Evolutionary conservation across 371 early-diverging fungal species (phyloP).

Genomic region (Batrachochytrium dendrobatidis): DNA sequence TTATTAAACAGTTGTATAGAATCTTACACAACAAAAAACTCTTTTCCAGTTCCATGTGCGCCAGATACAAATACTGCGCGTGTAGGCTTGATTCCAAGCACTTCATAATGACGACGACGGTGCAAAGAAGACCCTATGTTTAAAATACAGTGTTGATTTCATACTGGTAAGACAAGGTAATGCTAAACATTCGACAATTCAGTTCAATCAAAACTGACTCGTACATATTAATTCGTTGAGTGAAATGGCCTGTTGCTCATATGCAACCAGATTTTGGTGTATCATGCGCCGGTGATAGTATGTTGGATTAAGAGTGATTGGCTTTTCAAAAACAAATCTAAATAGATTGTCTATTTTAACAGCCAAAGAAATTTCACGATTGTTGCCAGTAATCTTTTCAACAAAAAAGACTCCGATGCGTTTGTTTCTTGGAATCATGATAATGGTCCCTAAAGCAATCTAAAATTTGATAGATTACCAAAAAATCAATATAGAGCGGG

Average conservation of each 20-base stretch:
- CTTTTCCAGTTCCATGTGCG: constrained; percentile 24
- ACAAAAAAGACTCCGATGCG: not conserved
- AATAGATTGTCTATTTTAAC: too few relatives aligned
- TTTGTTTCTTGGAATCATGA: not conserved
- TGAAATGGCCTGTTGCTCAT: too few relatives aligned
- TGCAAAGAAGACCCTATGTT: constrained; percentile 16
- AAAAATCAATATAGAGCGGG: not conserved
- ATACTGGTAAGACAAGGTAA: too few relatives aligned
- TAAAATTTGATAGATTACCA: not conserved
- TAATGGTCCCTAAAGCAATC: not conserved
- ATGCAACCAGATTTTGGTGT: too few relatives aligned
- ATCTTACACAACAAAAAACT: constrained; percentile 16
- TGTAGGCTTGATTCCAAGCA: constrained; percentile 13
- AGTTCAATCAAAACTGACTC: too few relatives aligned
- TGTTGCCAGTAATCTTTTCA: too few relatives aligned
- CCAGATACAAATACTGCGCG: constrained; percentile 16
- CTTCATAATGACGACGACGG: constrained; percentile 7
- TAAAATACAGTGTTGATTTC: not conserved
- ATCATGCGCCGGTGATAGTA: too few relatives aligned
- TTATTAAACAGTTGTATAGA: too few relatives aligned
- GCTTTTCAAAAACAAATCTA: not conserved
- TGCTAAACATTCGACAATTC: too few relatives aligned
- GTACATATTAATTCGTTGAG: too few relatives aligned
- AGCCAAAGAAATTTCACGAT: too few relatives aligned
- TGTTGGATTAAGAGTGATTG: not conserved